These are phyloP conservation scores for Zygoascus meyerae DNA, from an alignment of 1,139 yeast genomes.

Conservation along the genomic window DNA sequence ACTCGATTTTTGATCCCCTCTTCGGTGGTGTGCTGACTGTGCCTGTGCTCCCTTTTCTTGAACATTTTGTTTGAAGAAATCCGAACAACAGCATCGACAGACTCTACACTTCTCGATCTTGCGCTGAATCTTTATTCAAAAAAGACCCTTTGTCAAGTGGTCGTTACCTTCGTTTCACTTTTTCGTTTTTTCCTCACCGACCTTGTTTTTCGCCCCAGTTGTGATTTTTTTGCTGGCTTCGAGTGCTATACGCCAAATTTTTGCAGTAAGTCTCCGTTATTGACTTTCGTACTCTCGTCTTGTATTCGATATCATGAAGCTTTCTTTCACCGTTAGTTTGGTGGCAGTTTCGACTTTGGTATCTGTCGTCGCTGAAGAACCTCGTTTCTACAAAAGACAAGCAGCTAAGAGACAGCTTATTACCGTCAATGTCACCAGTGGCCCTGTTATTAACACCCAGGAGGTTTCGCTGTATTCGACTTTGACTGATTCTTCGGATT, in stretches of 20 bases:
- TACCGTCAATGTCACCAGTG: slow-evolving; percentile 14
- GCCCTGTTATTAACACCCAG: slow-evolving; percentile 7
- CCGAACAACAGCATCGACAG: neutral
- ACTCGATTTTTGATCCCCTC: no score
- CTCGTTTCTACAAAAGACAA: slow-evolving; percentile 15
- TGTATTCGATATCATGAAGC: slow-evolving; percentile 3
- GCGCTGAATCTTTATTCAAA: neutral
- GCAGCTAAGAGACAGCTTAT: slow-evolving; percentile 16
- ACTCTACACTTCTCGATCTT: neutral
- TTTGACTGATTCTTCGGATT: neutral
- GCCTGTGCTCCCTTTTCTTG: neutral
- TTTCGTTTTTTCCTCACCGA: slow-evolving; percentile 1
- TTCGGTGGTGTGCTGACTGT: no score
- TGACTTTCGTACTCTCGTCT: neutral
- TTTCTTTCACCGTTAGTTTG: neutral
- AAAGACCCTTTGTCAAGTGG: neutral
- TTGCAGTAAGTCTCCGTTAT: neutral
- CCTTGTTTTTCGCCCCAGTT: neutral
- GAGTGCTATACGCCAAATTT: neutral
- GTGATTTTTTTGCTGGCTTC: neutral
- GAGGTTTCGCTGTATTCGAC: slow-evolving; percentile 1
- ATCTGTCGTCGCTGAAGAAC: slow-evolving; percentile 13
- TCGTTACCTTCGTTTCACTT: neutral
- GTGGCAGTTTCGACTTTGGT: slow-evolving; percentile 1
- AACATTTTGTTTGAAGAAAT: neutral